Conservation (phyloP, 441 rosid species). For the Heliophila coronopifolia region DNA sequence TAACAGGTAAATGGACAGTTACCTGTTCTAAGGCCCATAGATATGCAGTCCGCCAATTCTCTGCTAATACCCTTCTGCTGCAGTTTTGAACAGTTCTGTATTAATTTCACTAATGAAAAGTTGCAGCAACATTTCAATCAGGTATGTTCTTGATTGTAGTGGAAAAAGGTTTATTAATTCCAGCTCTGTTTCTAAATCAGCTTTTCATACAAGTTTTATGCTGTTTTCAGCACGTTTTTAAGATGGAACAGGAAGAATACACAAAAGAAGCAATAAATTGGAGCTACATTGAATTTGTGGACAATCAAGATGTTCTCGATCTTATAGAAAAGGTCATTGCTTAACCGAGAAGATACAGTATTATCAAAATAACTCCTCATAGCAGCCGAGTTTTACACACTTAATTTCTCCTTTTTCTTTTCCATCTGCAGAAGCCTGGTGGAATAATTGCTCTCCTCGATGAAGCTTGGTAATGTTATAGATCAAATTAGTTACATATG, state of each 20-base stretch:
- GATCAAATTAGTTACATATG: conserved; percentile 3
- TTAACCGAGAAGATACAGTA: conserved; percentile 32
- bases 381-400: no score
- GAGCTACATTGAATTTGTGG: conserved; percentile 99
- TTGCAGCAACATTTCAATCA: conserved; percentile 98
- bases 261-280: conserved; percentile 89
- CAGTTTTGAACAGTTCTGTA: conserved; percentile 99
- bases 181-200: conserved; percentile 2
- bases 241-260: conserved; percentile 99
- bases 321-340: conserved; percentile 82
- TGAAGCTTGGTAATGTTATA: conserved; percentile 78
- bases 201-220: conserved; percentile 14
- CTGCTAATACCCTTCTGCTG: conserved; percentile 20
- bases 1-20: conserved; percentile 50
- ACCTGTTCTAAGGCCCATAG: neutral
- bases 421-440: conserved; percentile 79
- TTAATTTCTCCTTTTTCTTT: neutral
- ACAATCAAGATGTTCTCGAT: conserved; percentile 95
- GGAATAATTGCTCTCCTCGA: conserved; percentile 93
- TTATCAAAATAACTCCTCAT: conserved; percentile 30
- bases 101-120: conserved; percentile 96
- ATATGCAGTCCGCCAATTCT: neutral
- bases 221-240: conserved; percentile 79
- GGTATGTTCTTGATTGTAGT: conserved; percentile 37
- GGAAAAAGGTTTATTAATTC: neutral